Conservation (phyloP, 192 early-diverging fungal genomes). For the Chytriomyces sp. region DNA sequence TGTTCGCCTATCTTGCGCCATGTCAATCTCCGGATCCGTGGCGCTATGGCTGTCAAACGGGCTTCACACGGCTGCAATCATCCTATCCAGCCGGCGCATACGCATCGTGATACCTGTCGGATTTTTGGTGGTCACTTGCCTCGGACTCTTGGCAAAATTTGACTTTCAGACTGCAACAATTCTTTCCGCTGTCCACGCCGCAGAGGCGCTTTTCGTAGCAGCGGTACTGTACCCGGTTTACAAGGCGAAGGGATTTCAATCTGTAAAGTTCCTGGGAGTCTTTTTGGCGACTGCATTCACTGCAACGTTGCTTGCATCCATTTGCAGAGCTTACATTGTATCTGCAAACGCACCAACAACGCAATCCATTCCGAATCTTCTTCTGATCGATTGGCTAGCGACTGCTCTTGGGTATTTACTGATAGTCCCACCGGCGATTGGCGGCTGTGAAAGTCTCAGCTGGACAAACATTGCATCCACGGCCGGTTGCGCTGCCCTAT, state of each 20-base stretch:
- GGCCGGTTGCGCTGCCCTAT: neutral
- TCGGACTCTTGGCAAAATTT: conserved; percentile 11
- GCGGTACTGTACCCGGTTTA: neutral
- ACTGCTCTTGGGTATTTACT: conserved; percentile 9
- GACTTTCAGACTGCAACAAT: neutral
- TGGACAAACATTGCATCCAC: neutral
- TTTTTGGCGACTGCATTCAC: neutral
- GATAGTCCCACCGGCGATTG: neutral
- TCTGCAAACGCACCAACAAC: neutral
- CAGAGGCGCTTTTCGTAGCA: conserved; percentile 7
- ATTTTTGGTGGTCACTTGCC: neutral
- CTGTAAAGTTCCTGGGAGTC: neutral
- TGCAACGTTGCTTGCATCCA: neutral
- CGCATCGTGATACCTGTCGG: conserved; percentile 8
- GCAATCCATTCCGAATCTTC: neutral
- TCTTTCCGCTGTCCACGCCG: conserved; percentile 3
- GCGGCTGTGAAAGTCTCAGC: neutral
- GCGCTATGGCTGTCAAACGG: conserved; percentile 18
- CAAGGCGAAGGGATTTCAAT: neutral
- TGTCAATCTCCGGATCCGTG: neutral
- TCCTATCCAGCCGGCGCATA: neutral
- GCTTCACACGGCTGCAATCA: conserved; percentile 9
- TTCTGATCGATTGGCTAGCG: conserved; percentile 21
- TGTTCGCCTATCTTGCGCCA: neutral
- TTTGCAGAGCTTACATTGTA: conserved; percentile 1